A percentile compares a stretch with the other conserved stretches of the same genome.
These are phyloP conservation scores for Aspergillus novoparasiticus DNA, from an alignment of 2,329 filamentous ascomycete genomes.

Conservation along the genomic window DNA sequence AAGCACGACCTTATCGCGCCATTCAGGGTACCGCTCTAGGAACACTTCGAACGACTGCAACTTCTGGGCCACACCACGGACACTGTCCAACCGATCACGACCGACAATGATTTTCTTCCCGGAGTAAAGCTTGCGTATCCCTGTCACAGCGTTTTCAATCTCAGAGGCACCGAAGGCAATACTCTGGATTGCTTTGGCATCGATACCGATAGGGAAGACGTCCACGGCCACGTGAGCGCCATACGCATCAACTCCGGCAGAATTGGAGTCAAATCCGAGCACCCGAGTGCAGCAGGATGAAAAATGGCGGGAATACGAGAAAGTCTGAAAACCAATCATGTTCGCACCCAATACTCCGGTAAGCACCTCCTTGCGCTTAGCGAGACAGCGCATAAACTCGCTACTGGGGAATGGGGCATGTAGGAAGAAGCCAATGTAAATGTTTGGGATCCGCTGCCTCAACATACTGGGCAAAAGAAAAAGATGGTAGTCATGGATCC, in stretches of 20 bases:
- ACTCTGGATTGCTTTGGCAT: conserved; percentile 76
- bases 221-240: conserved; percentile 87
- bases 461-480: conserved; percentile 87
- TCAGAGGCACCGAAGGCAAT: conserved; percentile 71
- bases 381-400: conserved; percentile 89
- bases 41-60: conserved; percentile 92
- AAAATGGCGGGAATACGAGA: conserved; percentile 93
- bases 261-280: conserved; percentile 84
- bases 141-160: conserved; percentile 70
- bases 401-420: conserved; percentile 95
- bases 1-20: conserved; percentile 87
- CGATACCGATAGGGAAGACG: conserved; percentile 93
- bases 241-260: conserved; percentile 83
- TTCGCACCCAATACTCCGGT: conserved; percentile 90
- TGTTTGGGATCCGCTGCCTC: conserved; percentile 80
- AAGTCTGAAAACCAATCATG: conserved; percentile 92
- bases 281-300: conserved; percentile 90
- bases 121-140: conserved; percentile 75
- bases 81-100: conserved; percentile 88
- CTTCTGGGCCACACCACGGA: conserved; percentile 93
- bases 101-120: conserved; percentile 95
- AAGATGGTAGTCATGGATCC: conserved; percentile 93
- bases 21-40: conserved; percentile 85
- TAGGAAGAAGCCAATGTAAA: conserved; percentile 93
- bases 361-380: conserved; percentile 83